Base-by-base conservation (phyloP, 306 rosid species). In the Corylus avellana region DNA sequence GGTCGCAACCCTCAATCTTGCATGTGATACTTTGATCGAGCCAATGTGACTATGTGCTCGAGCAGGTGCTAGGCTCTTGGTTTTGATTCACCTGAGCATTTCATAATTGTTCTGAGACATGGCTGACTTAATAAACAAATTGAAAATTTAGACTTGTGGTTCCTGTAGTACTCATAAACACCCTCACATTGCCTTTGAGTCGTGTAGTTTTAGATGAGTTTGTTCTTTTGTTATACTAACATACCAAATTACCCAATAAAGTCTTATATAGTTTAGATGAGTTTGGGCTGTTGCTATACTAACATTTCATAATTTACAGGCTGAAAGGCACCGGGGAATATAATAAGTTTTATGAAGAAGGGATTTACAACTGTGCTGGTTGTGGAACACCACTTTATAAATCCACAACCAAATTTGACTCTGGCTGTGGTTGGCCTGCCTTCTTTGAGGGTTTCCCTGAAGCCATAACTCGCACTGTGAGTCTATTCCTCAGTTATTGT, bases 361-460 rank as follows among this genome's bases (percentile, higher is more conserved):
- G 97, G 72, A 54, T 94, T 77, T 92, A 92, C 87, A 74, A 86
- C 48, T 94, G 98, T 37, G 89, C 81, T 68, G 98, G 96, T 12
- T 94, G 98, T 81, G 93, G 87, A 54, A 88, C 93, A 58, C 94
- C 94, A 14, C 93, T 92, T 12, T 92, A 94, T 61, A 94, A 89
- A 81, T 91, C 98, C 59, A 54, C 84, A 5, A 89, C 98, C 83
- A 92, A 94, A 78, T 94, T 92, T 77, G 83, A 88, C 72, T 94
- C 98, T 47, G 96, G 97, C 71, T 92, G 98, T 78, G 98, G 98
- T 68, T 94, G 97, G 97, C 98, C 98, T 83, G 97, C 98, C 80
- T 94, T 90, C 86, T 94, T 35, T 58, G 97, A 94, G 88, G 94
- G 98, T 68, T 85, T 92, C 20, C 97, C 96, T 2, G 98, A 96